Evolutionary conservation across 345 rosid genomes (phyloP).

Genomic region (Pistacia vera): DNA sequence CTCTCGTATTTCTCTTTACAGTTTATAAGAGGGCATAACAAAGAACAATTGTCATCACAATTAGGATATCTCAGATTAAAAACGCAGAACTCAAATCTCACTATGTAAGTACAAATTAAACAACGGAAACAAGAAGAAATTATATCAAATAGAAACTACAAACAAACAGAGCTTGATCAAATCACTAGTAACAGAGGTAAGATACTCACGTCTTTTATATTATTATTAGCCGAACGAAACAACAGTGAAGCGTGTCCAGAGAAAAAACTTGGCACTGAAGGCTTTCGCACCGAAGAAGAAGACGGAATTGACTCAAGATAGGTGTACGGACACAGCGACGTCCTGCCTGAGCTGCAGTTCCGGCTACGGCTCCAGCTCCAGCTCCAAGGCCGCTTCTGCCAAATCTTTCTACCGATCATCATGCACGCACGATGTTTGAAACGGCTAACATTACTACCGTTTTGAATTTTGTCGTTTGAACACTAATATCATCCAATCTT

Average conservation of each 20-base stretch:
- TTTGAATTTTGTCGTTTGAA: not conserved
- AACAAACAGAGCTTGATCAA: not conserved
- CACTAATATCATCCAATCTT: not conserved
- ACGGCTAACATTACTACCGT: not conserved
- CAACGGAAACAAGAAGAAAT: not conserved
- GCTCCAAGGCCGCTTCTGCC: conserved; percentile 27
- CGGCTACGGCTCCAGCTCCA: not conserved
- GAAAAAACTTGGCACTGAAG: not conserved
- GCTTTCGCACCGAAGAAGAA: conserved; percentile 7
- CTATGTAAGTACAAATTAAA: not conserved
- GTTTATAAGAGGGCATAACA: not conserved
- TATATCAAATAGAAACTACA: not conserved
- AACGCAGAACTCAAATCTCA: not conserved
- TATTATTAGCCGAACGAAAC: conserved; percentile 6
- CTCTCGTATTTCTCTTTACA: not conserved
- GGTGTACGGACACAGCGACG: conserved; percentile 19
- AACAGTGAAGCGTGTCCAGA: conserved; percentile 18
- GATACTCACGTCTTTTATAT: conserved; percentile 35
- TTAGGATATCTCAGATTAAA: not conserved
- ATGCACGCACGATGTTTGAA: not conserved
- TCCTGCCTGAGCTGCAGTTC: conserved; percentile 17
- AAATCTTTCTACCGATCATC: conserved; percentile 38
- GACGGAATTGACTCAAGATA: conserved; percentile 3
- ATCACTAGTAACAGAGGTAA: not conserved
- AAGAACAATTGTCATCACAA: too few relatives aligned